Conservation (phyloP, 306 rosid genomes). For the Cicer bijugum region DNA sequence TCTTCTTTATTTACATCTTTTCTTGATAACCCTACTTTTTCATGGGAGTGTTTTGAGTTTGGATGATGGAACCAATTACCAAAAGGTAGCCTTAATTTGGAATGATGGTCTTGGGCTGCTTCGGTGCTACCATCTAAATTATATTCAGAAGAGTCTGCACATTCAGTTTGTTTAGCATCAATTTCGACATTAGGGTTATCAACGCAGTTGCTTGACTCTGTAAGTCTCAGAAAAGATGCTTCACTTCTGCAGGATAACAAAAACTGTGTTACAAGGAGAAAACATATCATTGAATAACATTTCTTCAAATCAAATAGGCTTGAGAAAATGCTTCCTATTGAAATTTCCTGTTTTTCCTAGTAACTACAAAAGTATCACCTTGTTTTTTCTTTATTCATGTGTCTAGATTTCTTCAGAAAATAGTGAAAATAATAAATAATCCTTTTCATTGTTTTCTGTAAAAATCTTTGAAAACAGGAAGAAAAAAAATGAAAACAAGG, state of each 20-base stretch:
- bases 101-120: slow-evolving; percentile 42
- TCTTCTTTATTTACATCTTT: slow-evolving; percentile 51
- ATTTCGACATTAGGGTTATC: slow-evolving; percentile 49
- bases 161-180: slow-evolving; percentile 46
- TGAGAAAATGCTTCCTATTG: background rate
- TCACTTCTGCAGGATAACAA: slow-evolving; percentile 71
- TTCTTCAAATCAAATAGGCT: background rate
- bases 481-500: background rate
- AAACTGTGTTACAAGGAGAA: slow-evolving; percentile 31
- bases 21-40: slow-evolving; percentile 45
- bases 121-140: slow-evolving; percentile 46
- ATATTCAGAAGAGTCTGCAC: slow-evolving; percentile 46
- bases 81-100: slow-evolving; percentile 56
- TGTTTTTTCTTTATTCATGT: background rate
- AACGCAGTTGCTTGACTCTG: slow-evolving; percentile 50
- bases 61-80: slow-evolving; percentile 59
- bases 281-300: background rate
- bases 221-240: slow-evolving; percentile 72
- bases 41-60: slow-evolving; percentile 48
- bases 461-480: background rate
- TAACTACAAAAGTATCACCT: background rate
- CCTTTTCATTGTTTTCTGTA: background rate
- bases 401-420: background rate
- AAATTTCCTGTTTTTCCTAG: background rate
- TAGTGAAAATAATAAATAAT: background rate